Base-by-base conservation (phyloP, 192 early-diverging fungal genomes). In the Backusella morwellensis region DNA sequence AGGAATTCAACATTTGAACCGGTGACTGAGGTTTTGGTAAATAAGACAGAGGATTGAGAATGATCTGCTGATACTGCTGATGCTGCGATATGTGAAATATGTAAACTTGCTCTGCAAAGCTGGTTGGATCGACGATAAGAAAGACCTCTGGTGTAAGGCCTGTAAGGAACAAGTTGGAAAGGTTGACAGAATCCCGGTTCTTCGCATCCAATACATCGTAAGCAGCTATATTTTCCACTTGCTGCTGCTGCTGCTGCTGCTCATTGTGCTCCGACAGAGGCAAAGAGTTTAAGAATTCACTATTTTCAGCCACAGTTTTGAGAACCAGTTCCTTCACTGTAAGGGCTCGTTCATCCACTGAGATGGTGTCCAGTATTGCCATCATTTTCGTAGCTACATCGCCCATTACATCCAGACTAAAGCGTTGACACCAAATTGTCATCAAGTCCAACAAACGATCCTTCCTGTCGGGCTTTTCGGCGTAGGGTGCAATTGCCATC, bases 51-150 rank as follows among this genome's bases (percentile, higher is more conserved):
- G 84, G 77, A 70, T 80, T 79, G 11, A 85, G 35, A 12, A 82
- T 34, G 3, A 35, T 36, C 6, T 71, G 29, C 21, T 44, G 52
- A 54, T 82, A 63, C 17, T 32, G 59, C 12, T 47, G 34, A 66
- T 75, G 56, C 35, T 84, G 80, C 0, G 79, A 69, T 1, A 75
- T 81, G 82, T 94, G 92, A 78, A 90, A 94, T 38, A 90, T 71
- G 47, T 92, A 92, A 50, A 94, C 80, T 75, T 94, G 92, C 36
- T 90, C 83, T 17, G 92, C 89, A 82, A 94, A 88, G 59, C 89
- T 87, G 1, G 70, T 66, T 3, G 92, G 89, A 35, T 85, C 70
- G 12, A 94, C 78, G 23, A 83, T 84, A 29, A 94, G 81, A 72
- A 94, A 88, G 14, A 92, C 73, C 6, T 87, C 83, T 12, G 91